Evolutionary conservation across 139 green algal genomes (phyloP).

Genomic region (Picocystis salinarum): DNA sequence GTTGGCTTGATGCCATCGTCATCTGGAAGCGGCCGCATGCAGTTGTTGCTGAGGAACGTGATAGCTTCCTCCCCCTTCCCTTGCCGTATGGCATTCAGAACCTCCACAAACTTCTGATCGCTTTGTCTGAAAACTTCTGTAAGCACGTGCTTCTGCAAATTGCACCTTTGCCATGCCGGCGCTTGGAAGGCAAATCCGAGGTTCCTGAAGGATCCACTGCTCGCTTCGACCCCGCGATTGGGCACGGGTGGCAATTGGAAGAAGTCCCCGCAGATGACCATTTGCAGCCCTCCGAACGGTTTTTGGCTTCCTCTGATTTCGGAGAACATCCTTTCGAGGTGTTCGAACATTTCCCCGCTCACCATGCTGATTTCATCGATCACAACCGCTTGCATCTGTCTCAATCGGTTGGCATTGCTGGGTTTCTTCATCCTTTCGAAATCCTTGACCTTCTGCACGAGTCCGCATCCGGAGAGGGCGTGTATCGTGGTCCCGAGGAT

Average conservation of each 20-base stretch:
- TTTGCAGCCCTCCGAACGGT: slow-evolving; percentile 38
- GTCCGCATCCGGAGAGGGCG: slow-evolving; percentile 20
- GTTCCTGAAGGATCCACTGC: slow-evolving; percentile 27
- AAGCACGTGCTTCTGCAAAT: slow-evolving; percentile 27
- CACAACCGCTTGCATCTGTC: too few relatives aligned
- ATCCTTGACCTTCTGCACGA: slow-evolving; percentile 16
- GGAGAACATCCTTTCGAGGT: slow-evolving; percentile 16
- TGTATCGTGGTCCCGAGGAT: slow-evolving; percentile 43
- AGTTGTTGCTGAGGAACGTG: slow-evolving; percentile 10
- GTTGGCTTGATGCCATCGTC: slow-evolving; percentile 33
- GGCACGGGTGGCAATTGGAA: slow-evolving; percentile 39
- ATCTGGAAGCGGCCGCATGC: slow-evolving; percentile 16
- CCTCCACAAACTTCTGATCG: slow-evolving; percentile 20
- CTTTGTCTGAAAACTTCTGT: slow-evolving; percentile 41
- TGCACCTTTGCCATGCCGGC: slow-evolving; percentile 25
- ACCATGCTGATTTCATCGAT: slow-evolving; percentile 46
- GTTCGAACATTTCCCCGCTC: slow-evolving; percentile 26
- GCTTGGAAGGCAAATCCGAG: slow-evolving; percentile 42
- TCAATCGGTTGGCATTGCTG: slow-evolving; percentile 17
- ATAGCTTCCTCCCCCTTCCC: slow-evolving; percentile 14
- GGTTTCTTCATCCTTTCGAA: slow-evolving; percentile 20
- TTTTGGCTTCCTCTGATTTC: not conserved
- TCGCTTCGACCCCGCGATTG: slow-evolving; percentile 9
- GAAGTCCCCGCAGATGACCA: slow-evolving; percentile 45
- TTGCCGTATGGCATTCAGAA: slow-evolving; percentile 35